Conservation (phyloP, 495 filamentous ascomycete genomes). For the Hyaloscypha hepaticicola region DNA sequence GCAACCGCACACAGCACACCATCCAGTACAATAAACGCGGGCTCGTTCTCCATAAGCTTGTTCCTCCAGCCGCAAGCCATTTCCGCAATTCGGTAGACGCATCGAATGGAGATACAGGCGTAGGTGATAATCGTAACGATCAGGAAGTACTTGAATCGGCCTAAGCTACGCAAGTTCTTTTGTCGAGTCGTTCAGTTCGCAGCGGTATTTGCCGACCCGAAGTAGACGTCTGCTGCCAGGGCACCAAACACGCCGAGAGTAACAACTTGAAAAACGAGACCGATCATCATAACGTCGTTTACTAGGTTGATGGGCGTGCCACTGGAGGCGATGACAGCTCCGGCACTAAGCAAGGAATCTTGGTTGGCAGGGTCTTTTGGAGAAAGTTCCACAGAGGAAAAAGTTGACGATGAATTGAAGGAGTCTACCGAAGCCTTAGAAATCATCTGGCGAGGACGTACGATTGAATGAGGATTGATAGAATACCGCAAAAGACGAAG, state of each 20-base stretch:
- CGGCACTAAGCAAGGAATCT: constrained; percentile 35
- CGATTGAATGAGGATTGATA: constrained; percentile 61
- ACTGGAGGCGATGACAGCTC: constrained; percentile 57
- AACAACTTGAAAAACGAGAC: constrained; percentile 56
- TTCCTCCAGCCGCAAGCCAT: constrained; percentile 15
- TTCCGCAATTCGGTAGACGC: constrained; percentile 19
- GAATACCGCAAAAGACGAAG: constrained; percentile 59
- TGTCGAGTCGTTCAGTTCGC: constrained; percentile 31
- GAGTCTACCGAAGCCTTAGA: not conserved
- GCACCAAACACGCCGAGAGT: constrained; percentile 51
- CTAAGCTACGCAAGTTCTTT: constrained; percentile 36
- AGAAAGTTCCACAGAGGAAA: not conserved
- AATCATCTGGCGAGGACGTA: not conserved
- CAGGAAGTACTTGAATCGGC: constrained; percentile 50
- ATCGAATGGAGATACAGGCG: constrained; percentile 10
- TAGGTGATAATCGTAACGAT: constrained; percentile 13
- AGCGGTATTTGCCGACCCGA: constrained; percentile 39
- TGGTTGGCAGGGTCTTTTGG: not conserved
- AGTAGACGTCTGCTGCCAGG: constrained; percentile 49
- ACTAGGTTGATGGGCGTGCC: constrained; percentile 43
- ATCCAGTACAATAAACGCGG: constrained; percentile 51
- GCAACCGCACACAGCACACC: constrained; percentile 21
- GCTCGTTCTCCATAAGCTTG: constrained; percentile 46
- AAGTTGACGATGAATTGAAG: not conserved
- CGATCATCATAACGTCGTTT: constrained; percentile 69